Evolutionary conservation across 371 early-diverging fungal genomes (phyloP), one percentile per base, ranked within the genome.

Genomic region (Actinomucor elegans): DNA sequence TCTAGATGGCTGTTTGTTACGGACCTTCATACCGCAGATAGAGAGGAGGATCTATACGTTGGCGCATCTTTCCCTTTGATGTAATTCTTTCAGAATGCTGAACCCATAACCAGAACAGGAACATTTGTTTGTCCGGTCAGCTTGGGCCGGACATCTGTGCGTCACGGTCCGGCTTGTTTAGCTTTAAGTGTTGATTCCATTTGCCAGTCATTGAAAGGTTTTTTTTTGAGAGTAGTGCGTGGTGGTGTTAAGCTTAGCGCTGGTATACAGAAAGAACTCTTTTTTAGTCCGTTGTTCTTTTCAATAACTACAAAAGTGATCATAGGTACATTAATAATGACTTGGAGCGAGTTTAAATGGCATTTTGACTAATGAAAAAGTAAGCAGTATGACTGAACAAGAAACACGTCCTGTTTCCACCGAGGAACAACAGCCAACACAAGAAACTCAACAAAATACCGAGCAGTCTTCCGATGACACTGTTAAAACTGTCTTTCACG

Each of bases 401-500:
- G 63, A 62, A 53, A 57, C 57, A 53, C 57, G 53, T 40, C 63
- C 63, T 34, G 50, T 49, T 37, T 48, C 36, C 23, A 36, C 28
- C n/a, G 36, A 57, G 32, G 23, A 57, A 57, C 44, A 53, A 23
- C 41, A 50, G 37, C 33, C 18, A 48, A 40, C 28, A 29, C 11
- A 26, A 51, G 18, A 51, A 38, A 27, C 38, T 27, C 27, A 27
- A 28, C 17, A 26, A 28, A 17, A 21, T 4, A 11, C 43, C n/a
- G 18, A 17, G 10, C 41, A 35, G 11, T 33, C 23, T 18, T 21
- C 87, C 85, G 46, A 79, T 59, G 36, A 87, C 18, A 66, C 58
- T 11, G 84, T 64, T 26, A 85, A 62, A 53, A 92, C 85, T 3
- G 93, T 91, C 6, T 26, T 86, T 87, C 35, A 92, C 59, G 67